Base-by-base conservation (phyloP, 2,329 filamentous ascomycete species). In the Ustilaginoidea virens region DNA sequence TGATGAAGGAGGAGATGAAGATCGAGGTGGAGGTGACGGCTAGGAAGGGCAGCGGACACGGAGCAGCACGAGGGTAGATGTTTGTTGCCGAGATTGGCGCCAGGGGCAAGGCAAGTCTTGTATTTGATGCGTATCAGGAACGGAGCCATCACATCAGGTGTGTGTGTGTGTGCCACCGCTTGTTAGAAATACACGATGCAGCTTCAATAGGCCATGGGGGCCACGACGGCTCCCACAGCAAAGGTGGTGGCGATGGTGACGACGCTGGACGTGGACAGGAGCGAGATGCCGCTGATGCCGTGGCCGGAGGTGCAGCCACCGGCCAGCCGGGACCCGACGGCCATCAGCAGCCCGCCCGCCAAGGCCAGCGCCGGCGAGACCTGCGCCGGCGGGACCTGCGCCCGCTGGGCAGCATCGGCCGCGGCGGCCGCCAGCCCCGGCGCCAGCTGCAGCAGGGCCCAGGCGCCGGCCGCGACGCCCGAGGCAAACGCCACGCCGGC, bases 231-330 rank as follows among this genome's bases (percentile, higher is more conserved):
- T 4, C 69, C 73, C 1, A 59, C 59, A 1, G 44, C 60, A 53
- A 79, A 77, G 39, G 71, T 63, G 5, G 61, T 53, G 3, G 49
- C 61, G 15, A 77, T 69, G 0, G 69, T 74, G 9, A 79, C 46
- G 31, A 77, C 57, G 41, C 74, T 79, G 7, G 72, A 66, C 4
- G 66, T 50, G 0, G 66, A 72, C 28, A 79, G 52, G 34, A 73
- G 53, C n/a, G 68, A 66, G 42, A 79, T 61, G 0, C 75, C 75
- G 33, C 68, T 76, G 36, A 80, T 71, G 0, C 75, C 75, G 44
- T 80, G 75, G 0, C 75, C 74, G 5, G 69, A 74, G 0, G 74
- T 76, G 37, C 75, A 80, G 0, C 75, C 75, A 2, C 72, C 73
- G 0, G 68, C 74, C 31, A 78, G 43, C 27, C 73, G 61, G 2